Conservation (phyloP, 164 flowering plant species). For the Malania oleifera region DNA sequence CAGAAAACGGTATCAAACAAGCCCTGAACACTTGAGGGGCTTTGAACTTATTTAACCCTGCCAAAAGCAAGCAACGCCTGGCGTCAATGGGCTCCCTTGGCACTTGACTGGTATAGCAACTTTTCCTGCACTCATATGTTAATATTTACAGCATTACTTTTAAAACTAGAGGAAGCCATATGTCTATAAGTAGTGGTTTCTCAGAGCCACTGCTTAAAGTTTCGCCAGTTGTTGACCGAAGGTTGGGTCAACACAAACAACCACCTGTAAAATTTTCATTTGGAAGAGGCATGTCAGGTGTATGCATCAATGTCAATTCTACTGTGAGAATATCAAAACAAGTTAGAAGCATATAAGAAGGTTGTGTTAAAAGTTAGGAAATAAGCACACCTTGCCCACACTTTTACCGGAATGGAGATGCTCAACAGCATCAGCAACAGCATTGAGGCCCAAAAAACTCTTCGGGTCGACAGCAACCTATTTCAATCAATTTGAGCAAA, state of each 20-base stretch:
- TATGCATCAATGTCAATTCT: neutral
- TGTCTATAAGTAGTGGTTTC: no score
- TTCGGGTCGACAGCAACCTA: slow-evolving; percentile 80
- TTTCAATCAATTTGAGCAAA: neutral
- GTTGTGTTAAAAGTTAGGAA: neutral
- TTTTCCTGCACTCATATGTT: no score
- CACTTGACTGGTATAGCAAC: no score
- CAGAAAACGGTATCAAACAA: no score
- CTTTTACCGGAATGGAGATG: slow-evolving; percentile 97
- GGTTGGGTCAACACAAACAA: slow-evolving; percentile 82
- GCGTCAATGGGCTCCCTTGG: no score
- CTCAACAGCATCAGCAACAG: slow-evolving; percentile 96
- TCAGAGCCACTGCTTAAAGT: slow-evolving; percentile 29
- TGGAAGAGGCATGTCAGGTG: neutral
- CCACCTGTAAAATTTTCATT: slow-evolving; percentile 50
- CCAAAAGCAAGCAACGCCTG: no score
- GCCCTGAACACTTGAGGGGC: no score
- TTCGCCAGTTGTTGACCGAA: slow-evolving; percentile 49
- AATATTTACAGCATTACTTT: no score
- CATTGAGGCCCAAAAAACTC: slow-evolving; percentile 58
- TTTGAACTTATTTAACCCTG: no score
- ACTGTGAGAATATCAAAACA: neutral
- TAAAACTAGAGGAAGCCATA: no score
- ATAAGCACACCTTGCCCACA: slow-evolving; percentile 72
- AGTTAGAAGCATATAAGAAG: neutral